Evolutionary conservation across 2,329 filamentous ascomycete genomes (phyloP).

Genomic region (Sporothrix schenckii): DNA sequence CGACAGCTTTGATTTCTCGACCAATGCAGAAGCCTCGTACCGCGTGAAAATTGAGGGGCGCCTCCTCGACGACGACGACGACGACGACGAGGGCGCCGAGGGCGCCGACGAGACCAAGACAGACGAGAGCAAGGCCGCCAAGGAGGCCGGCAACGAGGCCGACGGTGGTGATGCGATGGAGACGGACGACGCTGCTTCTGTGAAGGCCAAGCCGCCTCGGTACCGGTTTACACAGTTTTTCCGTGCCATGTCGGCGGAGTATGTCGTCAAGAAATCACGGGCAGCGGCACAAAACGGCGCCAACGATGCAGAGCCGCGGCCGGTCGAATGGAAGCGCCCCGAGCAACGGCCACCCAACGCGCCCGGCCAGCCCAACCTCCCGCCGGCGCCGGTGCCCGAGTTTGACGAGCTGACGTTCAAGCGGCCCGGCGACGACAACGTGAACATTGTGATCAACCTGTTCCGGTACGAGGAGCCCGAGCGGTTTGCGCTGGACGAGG

Average conservation of each 20-base stretch:
- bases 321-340: conserved; percentile 86
- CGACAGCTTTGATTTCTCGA: conserved; percentile 80
- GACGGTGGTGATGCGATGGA: conserved; percentile 57
- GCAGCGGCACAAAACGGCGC: conserved; percentile 39
- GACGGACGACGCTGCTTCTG: conserved; percentile 54
- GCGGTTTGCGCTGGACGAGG: conserved; percentile 76
- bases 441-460: conserved; percentile 87
- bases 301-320: conserved; percentile 40
- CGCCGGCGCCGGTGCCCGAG: conserved; percentile 61
- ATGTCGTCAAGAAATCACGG: conserved; percentile 57
- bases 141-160: conserved; percentile 55
- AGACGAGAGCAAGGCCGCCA: conserved; percentile 43
- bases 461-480: conserved; percentile 83
- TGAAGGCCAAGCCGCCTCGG: conserved; percentile 43
- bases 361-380: conserved; percentile 29
- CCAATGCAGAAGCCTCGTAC: conserved; percentile 76
- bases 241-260: conserved; percentile 74
- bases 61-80: conserved; percentile 70
- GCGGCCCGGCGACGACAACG: conserved; percentile 86
- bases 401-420: conserved; percentile 94
- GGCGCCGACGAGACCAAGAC: conserved; percentile 39
- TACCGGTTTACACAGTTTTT: conserved; percentile 76
- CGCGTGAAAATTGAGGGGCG: conserved; percentile 90
- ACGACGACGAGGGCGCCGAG: conserved; percentile 59
- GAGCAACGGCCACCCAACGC: conserved; percentile 56